Conservation (phyloP, 257 asterid genomes). For the Hygrophila difformis region DNA sequence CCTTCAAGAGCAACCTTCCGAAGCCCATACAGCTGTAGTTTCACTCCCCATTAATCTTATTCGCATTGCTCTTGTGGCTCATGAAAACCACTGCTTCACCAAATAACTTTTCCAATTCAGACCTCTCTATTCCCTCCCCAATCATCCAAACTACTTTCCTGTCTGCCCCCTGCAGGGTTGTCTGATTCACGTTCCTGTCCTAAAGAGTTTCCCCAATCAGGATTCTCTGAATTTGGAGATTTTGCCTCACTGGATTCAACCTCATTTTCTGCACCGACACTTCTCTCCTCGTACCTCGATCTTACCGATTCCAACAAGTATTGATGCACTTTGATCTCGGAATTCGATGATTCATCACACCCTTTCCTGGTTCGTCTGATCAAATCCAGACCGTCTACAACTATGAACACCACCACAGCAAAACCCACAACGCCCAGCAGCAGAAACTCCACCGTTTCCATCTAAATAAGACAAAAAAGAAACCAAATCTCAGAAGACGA, state of each 20-base stretch:
- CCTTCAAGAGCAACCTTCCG: constrained; percentile 56
- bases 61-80: constrained; percentile 27
- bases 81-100: constrained; percentile 55
- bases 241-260: neutral
- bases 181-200: neutral
- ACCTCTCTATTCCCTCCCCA: constrained; percentile 82
- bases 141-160: constrained; percentile 29
- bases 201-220: neutral
- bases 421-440: constrained; percentile 26
- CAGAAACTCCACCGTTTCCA: constrained; percentile 26
- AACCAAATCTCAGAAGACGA: too few species aligned
- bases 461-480: too few species aligned
- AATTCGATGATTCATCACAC: neutral
- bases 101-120: constrained; percentile 50
- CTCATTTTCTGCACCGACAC: neutral
- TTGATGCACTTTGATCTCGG: too few species aligned
- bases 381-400: constrained; percentile 18
- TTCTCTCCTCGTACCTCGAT: too few species aligned
- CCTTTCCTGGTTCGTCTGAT: neutral
- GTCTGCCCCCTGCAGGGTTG: constrained; percentile 13
- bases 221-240: too few species aligned
- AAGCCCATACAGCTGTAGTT: constrained; percentile 42
- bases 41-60: constrained; percentile 27
- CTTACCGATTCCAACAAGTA: too few species aligned
- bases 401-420: constrained; percentile 18